Evolutionary conservation across 768 basidiomycete genomes (phyloP).

Genomic region (Suillus discolor): DNA sequence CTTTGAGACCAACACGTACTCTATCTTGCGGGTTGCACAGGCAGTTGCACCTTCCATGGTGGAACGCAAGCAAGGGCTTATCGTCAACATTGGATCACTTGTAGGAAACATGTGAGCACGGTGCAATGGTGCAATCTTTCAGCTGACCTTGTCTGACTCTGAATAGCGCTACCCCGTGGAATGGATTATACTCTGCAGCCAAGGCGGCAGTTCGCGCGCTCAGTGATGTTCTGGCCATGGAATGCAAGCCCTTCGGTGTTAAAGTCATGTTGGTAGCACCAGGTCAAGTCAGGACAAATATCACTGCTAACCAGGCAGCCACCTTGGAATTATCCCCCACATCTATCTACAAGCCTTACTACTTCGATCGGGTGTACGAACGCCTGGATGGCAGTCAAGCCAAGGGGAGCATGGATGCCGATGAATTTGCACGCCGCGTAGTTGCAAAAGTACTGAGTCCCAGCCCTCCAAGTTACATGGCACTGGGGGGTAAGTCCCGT

Average conservation of each 20-base stretch:
- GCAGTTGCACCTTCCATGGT: constrained; percentile 77
- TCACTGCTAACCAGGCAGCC: constrained; percentile 52
- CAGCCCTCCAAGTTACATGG: constrained; percentile 53
- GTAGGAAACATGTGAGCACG: constrained; percentile 57
- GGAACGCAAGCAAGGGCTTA: constrained; percentile 55
- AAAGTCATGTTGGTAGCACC: constrained; percentile 71
- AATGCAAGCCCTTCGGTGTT: constrained; percentile 72
- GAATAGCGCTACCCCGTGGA: constrained; percentile 70
- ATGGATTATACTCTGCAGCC: constrained; percentile 55
- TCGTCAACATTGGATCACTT: constrained; percentile 77
- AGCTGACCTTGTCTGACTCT: not conserved
- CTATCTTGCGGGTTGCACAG: constrained; percentile 60
- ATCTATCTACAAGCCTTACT: constrained; percentile 60
- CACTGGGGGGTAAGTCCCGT: constrained; percentile 46
- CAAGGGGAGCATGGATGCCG: constrained; percentile 47
- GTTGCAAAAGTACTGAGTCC: constrained; percentile 49
- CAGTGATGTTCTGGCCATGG: constrained; percentile 70
- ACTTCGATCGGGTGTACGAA: constrained; percentile 51
- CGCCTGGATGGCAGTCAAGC: constrained; percentile 60
- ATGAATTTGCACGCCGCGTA: constrained; percentile 55
- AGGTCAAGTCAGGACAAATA: constrained; percentile 66
- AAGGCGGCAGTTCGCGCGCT: constrained; percentile 63
- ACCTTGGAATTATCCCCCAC: constrained; percentile 48
- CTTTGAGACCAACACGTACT: constrained; percentile 71
- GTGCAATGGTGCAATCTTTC: not conserved